A percentile compares a stretch with the other conserved stretches of the same genome.
Conservation (phyloP, 1,139 yeast genomes). For the Blastobotrys petasosporus region DNA sequence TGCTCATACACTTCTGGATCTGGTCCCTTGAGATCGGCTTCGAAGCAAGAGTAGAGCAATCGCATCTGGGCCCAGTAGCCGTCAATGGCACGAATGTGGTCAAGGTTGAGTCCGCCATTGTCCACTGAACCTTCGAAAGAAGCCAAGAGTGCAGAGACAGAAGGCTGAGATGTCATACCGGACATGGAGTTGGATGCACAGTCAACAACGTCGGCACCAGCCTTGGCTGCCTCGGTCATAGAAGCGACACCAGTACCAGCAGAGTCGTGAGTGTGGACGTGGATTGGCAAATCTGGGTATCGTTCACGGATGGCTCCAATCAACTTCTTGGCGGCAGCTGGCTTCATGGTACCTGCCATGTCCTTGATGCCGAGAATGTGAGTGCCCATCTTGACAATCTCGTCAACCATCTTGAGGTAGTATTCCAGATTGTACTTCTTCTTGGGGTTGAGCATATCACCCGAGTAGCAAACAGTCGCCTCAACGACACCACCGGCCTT, state of each 20-base stretch:
- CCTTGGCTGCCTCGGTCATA: constrained; percentile 87
- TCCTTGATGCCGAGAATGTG: constrained; percentile 96
- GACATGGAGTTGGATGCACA: constrained; percentile 97
- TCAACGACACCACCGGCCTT: constrained; percentile 99
- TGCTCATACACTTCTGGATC: constrained; percentile 98
- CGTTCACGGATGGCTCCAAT: constrained; percentile 74
- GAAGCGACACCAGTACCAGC: constrained; percentile 99
- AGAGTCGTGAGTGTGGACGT: constrained; percentile 98
- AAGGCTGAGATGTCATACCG: constrained; percentile 98
- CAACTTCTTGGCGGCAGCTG: constrained; percentile 80
- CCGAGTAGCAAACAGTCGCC: constrained; percentile 97
- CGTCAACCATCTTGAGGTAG: constrained; percentile 74
- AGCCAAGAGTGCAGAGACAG: constrained; percentile 86
- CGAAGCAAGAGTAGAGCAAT: constrained; percentile 90
- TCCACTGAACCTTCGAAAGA: constrained; percentile 82
- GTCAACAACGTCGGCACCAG: constrained; percentile 98
- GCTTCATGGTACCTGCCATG: constrained; percentile 99
- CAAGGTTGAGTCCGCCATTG: constrained; percentile 57
- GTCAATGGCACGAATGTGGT: constrained; percentile 74
- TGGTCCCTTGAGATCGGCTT: constrained; percentile 97
- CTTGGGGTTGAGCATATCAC: constrained; percentile 93
- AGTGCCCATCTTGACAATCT: constrained; percentile 89
- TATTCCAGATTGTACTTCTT: constrained; percentile 93
- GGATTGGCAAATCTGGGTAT: constrained; percentile 93
- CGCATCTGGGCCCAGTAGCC: constrained; percentile 99